Base-by-base conservation (phyloP, 2,329 filamentous ascomycete genomes). In the Aspergillus niger region DNA sequence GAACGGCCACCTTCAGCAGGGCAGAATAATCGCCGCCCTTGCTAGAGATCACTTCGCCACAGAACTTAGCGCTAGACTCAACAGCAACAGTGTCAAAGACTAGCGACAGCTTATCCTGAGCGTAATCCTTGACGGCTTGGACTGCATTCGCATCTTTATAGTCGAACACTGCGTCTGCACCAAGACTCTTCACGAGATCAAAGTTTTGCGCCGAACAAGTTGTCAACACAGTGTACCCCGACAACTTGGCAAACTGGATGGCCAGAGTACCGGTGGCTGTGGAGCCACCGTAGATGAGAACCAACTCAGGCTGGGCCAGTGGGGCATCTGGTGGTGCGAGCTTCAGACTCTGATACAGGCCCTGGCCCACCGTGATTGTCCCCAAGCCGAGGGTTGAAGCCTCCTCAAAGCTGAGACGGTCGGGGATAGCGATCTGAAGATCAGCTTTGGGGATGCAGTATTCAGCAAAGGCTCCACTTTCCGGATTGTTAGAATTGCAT, bases 391-490 rank as follows among this genome's bases (percentile, higher is more conserved):
- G 69, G 0, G 83, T 85, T 1, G 81, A 74, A 0, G 82, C 84
- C 22, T 84, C 81, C 63, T 83, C 78, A 64, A 82, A 81, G 38
- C 74, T 78, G 50, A 85, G 61, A 50, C 72, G 73, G 8, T 82
- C 77, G 0, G 82, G 79, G n/a, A 86, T 74, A 36, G 76, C 76
- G 38, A 81, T 72, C 55, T 79, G 73, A 1, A 83, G 61, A 57
- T 81, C 81, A 1, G 74, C 82, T 63, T 83, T 85, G 8, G 77
- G 81, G 10, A 81, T 76, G 59, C 81, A 76, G 64, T 83, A 82
- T 58, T 86, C 79, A 8, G 80, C 83, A 65, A 86, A 86, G 2
- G 80, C 76, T 8, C 85, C 85, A 62, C 82, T 79, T 52, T 82
- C 77, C 22, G 73, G 75, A 55, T 81, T 64, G 2, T 69, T 62